phyloP scores from a whole-genome alignment of 1,284 basidiomycete genomes.

The Ceratobasidium papillatum region DNA sequence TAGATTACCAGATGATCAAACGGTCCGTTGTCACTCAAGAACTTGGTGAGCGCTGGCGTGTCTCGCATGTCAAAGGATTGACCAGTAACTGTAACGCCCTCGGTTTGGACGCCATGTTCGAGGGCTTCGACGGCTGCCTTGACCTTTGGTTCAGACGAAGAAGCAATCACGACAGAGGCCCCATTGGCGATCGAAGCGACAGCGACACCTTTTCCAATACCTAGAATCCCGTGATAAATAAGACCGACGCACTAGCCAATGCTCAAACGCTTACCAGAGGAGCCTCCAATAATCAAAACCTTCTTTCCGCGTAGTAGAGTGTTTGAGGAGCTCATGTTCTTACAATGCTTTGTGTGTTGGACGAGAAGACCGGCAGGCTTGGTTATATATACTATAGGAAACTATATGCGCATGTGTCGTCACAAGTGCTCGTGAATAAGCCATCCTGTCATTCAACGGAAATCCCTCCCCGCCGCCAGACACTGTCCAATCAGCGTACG shows the following conservation, averaged over 20 bases:
- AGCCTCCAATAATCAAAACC: constrained; percentile 15
- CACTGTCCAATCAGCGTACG: too few species aligned
- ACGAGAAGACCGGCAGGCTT: too few species aligned
- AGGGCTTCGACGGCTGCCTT: constrained; percentile 33
- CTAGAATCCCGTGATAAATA: background rate
- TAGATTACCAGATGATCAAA: constrained; percentile 22
- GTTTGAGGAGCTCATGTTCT: constrained; percentile 3
- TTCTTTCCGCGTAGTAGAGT: constrained; percentile 12
- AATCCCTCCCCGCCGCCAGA: too few species aligned
- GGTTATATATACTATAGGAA: too few species aligned
- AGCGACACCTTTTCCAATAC: constrained; percentile 36
- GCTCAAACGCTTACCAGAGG: constrained; percentile 14
- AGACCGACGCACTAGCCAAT: too few species aligned
- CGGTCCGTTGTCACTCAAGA: constrained; percentile 19
- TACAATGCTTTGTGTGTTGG: too few species aligned
- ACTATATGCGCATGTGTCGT: too few species aligned
- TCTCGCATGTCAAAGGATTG: constrained; percentile 20
- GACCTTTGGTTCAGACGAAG: constrained; percentile 20
- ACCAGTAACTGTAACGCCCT: constrained; percentile 15
- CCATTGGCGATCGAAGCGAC: constrained; percentile 17
- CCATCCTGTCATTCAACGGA: too few species aligned
- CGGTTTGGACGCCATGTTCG: background rate
- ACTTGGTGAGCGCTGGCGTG: constrained; percentile 2
- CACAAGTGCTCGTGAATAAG: too few species aligned
- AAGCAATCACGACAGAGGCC: constrained; percentile 34